Percentiles rank a stretch among this genome's conserved stretches.
Evolutionary conservation across 129 eudicot species (phyloP).

Genomic region (Gnaphalium uliginosum): DNA sequence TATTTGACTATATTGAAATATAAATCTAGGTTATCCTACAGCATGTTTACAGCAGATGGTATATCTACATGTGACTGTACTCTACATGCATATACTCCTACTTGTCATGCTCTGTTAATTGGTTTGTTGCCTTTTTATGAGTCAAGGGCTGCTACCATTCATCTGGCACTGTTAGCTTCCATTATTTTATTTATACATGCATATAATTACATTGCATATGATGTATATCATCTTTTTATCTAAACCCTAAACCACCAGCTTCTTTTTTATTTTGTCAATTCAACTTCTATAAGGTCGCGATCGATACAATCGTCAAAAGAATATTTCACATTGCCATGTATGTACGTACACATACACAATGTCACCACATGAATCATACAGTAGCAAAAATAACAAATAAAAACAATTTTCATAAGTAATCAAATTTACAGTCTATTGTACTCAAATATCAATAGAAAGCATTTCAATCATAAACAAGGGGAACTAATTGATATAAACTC

Average conservation of each 20-base stretch:
- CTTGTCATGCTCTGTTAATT: background rate
- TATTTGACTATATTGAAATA: background rate
- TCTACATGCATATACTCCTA: background rate
- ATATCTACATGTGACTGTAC: background rate
- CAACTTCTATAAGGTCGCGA: background rate
- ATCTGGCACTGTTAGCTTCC: slow-evolving; percentile 5
- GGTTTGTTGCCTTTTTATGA: no score
- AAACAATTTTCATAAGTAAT: no score
- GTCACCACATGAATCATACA: background rate
- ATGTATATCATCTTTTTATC: background rate
- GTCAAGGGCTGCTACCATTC: background rate
- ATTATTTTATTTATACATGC: background rate
- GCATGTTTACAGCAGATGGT: slow-evolving; percentile 1
- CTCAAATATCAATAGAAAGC: no score
- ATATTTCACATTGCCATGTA: background rate
- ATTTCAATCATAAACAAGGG: no score
- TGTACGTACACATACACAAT: background rate
- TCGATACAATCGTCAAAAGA: background rate
- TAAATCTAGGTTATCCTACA: background rate
- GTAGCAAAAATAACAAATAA: no score
- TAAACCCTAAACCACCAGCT: background rate
- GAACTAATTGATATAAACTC: background rate
- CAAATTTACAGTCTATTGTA: no score
- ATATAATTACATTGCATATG: background rate
- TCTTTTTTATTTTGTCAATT: background rate